Base-by-base conservation (phyloP, 2,329 filamentous ascomycete species). In the Pyrenophora tritici-repentis region DNA sequence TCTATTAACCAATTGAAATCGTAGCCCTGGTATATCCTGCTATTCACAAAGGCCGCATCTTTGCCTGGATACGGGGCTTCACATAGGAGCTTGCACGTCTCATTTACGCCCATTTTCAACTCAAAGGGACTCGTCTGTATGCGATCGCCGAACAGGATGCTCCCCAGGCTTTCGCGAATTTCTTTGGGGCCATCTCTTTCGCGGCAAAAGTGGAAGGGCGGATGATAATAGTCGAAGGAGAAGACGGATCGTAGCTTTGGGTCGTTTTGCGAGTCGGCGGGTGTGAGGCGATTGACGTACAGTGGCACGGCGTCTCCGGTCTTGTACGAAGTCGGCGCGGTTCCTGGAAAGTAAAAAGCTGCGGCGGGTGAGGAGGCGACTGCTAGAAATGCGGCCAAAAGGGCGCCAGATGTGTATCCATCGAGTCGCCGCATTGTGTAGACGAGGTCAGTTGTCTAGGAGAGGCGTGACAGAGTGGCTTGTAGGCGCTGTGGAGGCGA, bases 91-190 rank as follows among this genome's bases (percentile, higher is more conserved):
- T 93, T 94, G 79, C 94, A 99, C 0, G 86, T 87, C 74, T 97
- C 89, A 71, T 99, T 94, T 56, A 85, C 79, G 47, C 78, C 85
- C 92, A 99, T 97, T 61, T 85, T 83, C 54, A 97, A 79, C 69
- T 96, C 86, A 69, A 96, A 96, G 0, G 93, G 90, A 31, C 93
- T 97, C n/a, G 91, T 96, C 78, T 91, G 91, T 77, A 99, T 99
- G 49, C 94, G 86, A 76, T 99, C 94, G 62, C 94, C 94, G 65
- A 99, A 99, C 43, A 99, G 77, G 70, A 99, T 99, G 79, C 93
- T 97, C 18, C 94, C 94, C 58, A 99, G 76, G 59, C 90, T 94
- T 77, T 97, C 94, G 34, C 90, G 87, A 17, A 96, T 85, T 78
- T 89, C 83, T 71, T 92, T 75, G 7, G 91, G 86, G 2, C 90